These are phyloP conservation scores for Arbutus unedo DNA, from an alignment of 148 eudicot species.

Conservation along the genomic window DNA sequence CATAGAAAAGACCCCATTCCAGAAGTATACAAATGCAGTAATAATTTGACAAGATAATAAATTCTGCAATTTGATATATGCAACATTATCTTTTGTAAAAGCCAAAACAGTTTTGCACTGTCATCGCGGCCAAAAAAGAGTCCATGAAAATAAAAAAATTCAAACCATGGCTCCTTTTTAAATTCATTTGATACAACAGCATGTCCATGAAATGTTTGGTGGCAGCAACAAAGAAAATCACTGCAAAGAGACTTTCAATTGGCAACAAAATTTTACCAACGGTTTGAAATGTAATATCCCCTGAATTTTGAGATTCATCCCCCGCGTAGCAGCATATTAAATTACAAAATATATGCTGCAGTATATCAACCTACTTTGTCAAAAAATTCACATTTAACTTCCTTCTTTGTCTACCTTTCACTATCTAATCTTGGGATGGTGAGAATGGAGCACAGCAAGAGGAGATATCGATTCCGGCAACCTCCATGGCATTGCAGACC, in stretches of 20 bases:
- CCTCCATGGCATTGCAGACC: conserved; percentile 92
- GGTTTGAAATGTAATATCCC: not conserved
- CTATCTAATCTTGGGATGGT: conserved; percentile 12
- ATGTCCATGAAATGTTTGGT: not conserved
- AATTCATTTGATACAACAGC: not conserved
- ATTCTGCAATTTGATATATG: no score
- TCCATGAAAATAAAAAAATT: not conserved
- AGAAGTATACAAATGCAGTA: no score
- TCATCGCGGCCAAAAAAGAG: not conserved
- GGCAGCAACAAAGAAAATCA: not conserved
- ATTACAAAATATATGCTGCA: conserved; percentile 15
- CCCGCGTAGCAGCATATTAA: not conserved
- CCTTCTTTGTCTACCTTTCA: not conserved
- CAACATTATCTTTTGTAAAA: no score
- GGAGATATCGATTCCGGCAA: conserved; percentile 78
- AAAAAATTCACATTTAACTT: not conserved
- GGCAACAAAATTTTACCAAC: not conserved
- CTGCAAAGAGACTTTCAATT: not conserved
- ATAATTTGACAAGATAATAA: no score
- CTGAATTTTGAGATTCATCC: not conserved
- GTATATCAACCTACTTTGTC: conserved; percentile 8
- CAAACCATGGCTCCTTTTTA: not conserved
- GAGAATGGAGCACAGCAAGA: conserved; percentile 42
- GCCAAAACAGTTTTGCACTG: not conserved
- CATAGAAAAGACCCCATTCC: no score